Evolutionary conservation across 768 basidiomycete species (phyloP), one percentile per base, ranked within the genome.

Genomic region (Boletus edulis): DNA sequence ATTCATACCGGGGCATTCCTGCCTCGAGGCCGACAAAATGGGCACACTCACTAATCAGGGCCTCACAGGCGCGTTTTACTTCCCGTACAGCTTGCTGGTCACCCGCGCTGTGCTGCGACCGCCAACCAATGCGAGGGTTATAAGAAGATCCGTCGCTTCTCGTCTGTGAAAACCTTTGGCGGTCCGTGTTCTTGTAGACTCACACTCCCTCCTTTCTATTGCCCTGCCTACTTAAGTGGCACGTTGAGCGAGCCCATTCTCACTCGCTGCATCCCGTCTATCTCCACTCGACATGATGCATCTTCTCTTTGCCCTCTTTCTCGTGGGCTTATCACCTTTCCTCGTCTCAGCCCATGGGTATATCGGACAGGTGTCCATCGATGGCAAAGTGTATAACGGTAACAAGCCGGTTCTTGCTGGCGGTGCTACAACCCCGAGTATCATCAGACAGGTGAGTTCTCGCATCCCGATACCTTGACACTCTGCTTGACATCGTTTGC

Each of bases 401-500:
- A 72, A 71, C 41, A 12, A 54, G 29, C 70, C 27, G 7, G 27
- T 27, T 27, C 27, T 27, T 27, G 9, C 78, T 12, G 70, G 70
- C 38, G 67, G 73, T 22, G 51, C 73, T 40, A 63, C 66, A 46
- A 61, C 50, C 56, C 67, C 75, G 2, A 74, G 73, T 49, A 62
- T 77, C 46, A 79, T 83, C 41, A 76, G 81, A 34, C 73, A 73
- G 54, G 71, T 79, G 51, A 47, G 67, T 58, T 15, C 18, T 39
- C 32, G 24, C 22, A 3, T 40, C 14, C 6, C 35, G 41, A n/a
- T 22, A 17, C 7, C 37, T 20, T 10, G 22, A 4, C n/a, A 35
- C 32, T n/a, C 12, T 49, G 27, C 22, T 35, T 49, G 43, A 63
- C 37, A 15, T 31, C 29, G 11, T 50, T 41, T 7, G 14, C 35